Evolutionary conservation across 768 basidiomycete species (phyloP).

Genomic region (Amyloporia xantha): DNA sequence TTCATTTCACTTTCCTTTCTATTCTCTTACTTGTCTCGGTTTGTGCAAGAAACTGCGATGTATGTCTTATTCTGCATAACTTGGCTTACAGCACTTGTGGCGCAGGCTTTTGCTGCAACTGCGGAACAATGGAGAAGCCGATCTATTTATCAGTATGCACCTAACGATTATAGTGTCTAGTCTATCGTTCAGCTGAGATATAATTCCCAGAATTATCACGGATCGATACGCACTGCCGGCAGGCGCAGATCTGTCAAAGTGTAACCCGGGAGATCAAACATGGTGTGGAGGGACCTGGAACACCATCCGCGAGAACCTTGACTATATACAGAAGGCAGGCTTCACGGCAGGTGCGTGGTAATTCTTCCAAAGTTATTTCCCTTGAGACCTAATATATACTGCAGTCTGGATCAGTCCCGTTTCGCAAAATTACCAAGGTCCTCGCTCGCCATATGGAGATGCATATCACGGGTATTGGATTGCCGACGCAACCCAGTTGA

Average conservation of each 20-base stretch:
- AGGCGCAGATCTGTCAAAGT: conserved; percentile 44
- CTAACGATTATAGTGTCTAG: too few relatives aligned
- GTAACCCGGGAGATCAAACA: conserved; percentile 53
- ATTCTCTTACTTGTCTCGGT: too few relatives aligned
- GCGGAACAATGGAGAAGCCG: conserved; percentile 71
- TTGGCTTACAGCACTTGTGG: too few relatives aligned
- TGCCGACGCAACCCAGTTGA: conserved; percentile 59
- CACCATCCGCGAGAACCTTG: conserved; percentile 65
- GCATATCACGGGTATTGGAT: conserved; percentile 88
- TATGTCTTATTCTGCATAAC: too few relatives aligned
- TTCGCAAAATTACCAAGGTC: conserved; percentile 70
- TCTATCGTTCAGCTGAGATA: not conserved
- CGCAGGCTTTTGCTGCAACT: too few relatives aligned
- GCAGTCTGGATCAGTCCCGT: conserved; percentile 82
- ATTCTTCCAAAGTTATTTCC: conserved; percentile 11
- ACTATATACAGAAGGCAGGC: conserved; percentile 78
- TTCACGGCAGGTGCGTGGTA: conserved; percentile 77
- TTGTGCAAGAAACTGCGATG: too few relatives aligned
- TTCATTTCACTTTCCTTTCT: too few relatives aligned
- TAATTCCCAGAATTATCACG: conserved; percentile 43
- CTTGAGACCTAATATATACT: not conserved
- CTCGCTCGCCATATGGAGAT: conserved; percentile 67
- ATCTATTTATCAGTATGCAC: conserved; percentile 70
- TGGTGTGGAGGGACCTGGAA: conserved; percentile 91
- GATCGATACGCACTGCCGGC: conserved; percentile 70